Evolutionary conservation across 2,329 filamentous ascomycete species (phyloP), one percentile per base, ranked within the genome.

Genomic region (Escovopsis sp.): DNA sequence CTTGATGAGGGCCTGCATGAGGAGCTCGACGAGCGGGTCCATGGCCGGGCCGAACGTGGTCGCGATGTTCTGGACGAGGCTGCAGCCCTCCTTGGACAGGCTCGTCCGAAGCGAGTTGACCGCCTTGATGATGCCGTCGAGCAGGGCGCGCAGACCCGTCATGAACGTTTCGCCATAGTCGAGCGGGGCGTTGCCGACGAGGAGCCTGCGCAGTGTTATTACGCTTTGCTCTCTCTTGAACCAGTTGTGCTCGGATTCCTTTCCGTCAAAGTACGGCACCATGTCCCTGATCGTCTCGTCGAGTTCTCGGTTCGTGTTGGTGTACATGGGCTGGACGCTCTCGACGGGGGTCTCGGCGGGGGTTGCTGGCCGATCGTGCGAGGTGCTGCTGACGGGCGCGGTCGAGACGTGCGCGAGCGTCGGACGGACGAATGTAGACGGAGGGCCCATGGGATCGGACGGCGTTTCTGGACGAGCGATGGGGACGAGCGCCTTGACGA

Each of bases 211-310:
- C 33, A 96, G 59, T 44, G 81, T 87, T 7, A 69, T 70, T 27
- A 86, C 70, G 50, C 73, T 79, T 60, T 88, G 81, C 55, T 96
- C 88, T 53, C 88, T 72, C 45, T 79, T 77, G 47, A 83, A 55
- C 88, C 88, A 96, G 51, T 96, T 96, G 40, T 82, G 75, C 52
- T 96, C 88, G 1, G 80, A 76, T 60, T 96, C 88, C 52, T 69
- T 84, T 35, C 87, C 87, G 45, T 94, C 86, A 42, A 94, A 94
- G 52, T 70, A 70, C 35, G 68, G 67, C 23, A 77, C 65, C 83
- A 96, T 94, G 23, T 82, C 78, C 44, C 73, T 75, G 52, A 94
- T 76, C 2, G 80, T 75, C 18, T 93, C 86, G 40, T 94, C 87
- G n/a, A 96, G 63, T 51, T 94, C 86, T 46, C 84, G 72, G 45